Evolutionary conservation across 2,329 filamentous ascomycete species (phyloP), one percentile per base, ranked within the genome.

Genomic region (Sarocladium brachiariae): DNA sequence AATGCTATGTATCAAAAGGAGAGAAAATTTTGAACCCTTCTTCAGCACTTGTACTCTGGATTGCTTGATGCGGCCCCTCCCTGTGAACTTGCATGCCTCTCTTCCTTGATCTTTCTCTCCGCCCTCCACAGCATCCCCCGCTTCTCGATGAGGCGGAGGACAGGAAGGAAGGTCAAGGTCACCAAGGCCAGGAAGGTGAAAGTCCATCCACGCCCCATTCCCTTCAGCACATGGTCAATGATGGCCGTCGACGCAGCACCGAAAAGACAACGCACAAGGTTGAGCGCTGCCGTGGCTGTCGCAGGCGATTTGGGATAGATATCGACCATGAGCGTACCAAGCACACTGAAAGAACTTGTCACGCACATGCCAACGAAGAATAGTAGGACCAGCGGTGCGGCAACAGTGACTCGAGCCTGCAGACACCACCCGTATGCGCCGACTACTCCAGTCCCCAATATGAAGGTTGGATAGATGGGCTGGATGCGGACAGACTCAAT

Each of bases 291-390:
- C 2, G 81, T 81, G 0, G 78, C 79, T 0, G 81, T 84, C 0
- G 80, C 80, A 0, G 81, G 80, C 1, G 76, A 74, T 21, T 76
- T 66, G 0, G 81, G 80, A 54, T 82, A 80, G 2, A 86, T 64
- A 55, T 87, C 83, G 1, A 86, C 76, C 13, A 85, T 71, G 6
- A 87, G 65, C 0, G 80, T 81, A 56, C 77, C 80, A n/a, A 84
- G 70, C 39, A 84, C 74, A 52, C 76, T 78, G 60, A 86, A 86
- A 0, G 78, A 75, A 1, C 78, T 81, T 3, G 81, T 83, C 27
- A 83, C 69, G 38, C 72, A 73, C 52, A 80, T 62, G 7, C 80
- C 80, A 33, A 83, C 72, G 38, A 82, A 59, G 56, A 83, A 82
- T 2, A 76, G 64, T 18, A 84, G 59, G 23, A 80, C 70, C 5